Evolutionary conservation across 2,329 filamentous ascomycete genomes (phyloP), one percentile per base, ranked within the genome.

Genomic region (Cladosporium phlei): DNA sequence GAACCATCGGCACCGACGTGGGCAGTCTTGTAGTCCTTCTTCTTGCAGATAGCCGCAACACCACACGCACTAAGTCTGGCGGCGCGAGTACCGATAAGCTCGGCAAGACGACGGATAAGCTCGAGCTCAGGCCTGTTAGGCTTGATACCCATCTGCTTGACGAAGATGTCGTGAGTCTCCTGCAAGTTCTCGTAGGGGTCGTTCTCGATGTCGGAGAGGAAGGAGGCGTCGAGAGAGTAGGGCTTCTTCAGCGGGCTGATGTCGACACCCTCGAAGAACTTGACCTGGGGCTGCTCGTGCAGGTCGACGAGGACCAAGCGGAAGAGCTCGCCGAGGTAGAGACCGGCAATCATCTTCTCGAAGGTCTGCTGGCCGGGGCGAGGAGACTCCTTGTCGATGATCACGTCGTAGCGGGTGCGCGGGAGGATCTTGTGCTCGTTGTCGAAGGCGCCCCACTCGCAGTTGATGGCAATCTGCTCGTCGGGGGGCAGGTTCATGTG

Each of bases 1-100:
- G 88, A 95, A 28, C 93, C 93, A 64, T 98, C 93, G 42, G 93
- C 93, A 59, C 93, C 93, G 32, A 98, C 93, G 68, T 97, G 93
- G 73, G 88, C 95, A 28, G 79, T 78, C 62, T 85, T 72, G 69
- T 90, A 91, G 57, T 80, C 79, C 79, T 96, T 97, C 83, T 97
- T 97, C 73, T 85, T 94, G 78, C 86, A 89, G 63, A 98, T 96
- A 49, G 91, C 93, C 10, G 91, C 89, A 46, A 98, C 88, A 70
- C 93, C 93, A 63, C 93, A 97, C 20, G 91, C 84, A 12, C 90
- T 95, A 44, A 98, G 80, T 52, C 93, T 88, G 37, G 93, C 93
- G 22, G 90, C 88, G 52, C 93, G 88, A 20, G 90, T 96, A 44
- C 93, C 93, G 55, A 98, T 96, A 44, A 98, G 77, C 71, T 97